These are phyloP conservation scores for Iberis pinnata DNA, from an alignment of 345 rosid species.

Conservation along the genomic window DNA sequence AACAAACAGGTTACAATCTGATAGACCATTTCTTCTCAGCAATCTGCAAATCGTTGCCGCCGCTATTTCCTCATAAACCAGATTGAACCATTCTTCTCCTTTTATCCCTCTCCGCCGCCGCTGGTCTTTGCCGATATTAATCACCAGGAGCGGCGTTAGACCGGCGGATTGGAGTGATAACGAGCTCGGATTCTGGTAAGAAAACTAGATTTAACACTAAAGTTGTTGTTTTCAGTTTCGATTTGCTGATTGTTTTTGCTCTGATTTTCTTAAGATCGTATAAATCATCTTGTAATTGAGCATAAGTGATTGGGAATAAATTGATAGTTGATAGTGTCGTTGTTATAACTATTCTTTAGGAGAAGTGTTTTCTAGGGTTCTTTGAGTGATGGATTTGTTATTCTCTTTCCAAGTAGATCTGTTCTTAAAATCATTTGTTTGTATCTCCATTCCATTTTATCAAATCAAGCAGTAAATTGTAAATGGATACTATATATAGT, in stretches of 20 bases:
- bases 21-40: conserved; percentile 21
- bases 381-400: no score
- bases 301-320: background rate
- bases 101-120: conserved; percentile 2
- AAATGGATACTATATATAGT: no score
- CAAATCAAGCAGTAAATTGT: no score
- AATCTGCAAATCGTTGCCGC: conserved; percentile 28
- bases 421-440: no score
- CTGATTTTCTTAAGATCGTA: background rate
- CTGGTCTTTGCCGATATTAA: conserved; percentile 5
- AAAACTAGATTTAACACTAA: background rate
- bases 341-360: no score
- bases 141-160: conserved; percentile 21
- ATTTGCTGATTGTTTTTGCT: background rate
- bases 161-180: conserved; percentile 18
- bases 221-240: background rate
- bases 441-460: no score
- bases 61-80: conserved; percentile 19
- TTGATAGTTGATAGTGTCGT: no score
- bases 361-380: background rate
- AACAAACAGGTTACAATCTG: conserved; percentile 11
- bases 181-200: conserved; percentile 27
- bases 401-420: no score
- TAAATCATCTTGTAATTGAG: background rate
- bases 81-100: conserved; percentile 7